Conservation (phyloP, 352 stramenopile genomes). For the Pythium phragmiticola region DNA sequence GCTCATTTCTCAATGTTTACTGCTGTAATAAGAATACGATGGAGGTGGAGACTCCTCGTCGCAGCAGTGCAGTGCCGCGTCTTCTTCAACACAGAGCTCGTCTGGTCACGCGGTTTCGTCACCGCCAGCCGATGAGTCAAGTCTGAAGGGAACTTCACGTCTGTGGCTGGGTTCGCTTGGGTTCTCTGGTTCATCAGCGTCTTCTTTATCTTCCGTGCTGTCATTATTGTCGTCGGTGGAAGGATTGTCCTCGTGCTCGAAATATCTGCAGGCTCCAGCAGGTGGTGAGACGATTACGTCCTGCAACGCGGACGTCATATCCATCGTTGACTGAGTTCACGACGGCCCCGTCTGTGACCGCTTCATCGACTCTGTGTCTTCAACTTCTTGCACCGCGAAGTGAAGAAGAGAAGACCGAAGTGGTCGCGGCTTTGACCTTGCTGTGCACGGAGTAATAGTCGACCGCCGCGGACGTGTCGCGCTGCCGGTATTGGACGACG, state of each 20-base stretch:
- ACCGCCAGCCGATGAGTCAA: conserved; percentile 4
- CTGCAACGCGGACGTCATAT: neutral
- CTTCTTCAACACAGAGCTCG: conserved; percentile 10
- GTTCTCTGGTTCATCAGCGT: neutral
- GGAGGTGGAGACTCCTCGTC: conserved; percentile 26
- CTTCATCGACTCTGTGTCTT: conserved; percentile 6
- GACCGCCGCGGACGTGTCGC: neutral
- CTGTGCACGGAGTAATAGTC: neutral
- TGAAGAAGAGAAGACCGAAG: neutral
- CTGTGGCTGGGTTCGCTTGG: neutral
- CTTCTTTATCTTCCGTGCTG: neutral
- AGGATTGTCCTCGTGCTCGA: neutral
- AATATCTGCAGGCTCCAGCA: conserved; percentile 1
- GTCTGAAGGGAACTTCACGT: neutral
- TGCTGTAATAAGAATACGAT: conserved; percentile 7
- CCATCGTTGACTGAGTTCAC: neutral
- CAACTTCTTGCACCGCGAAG: neutral
- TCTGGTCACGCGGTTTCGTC: neutral
- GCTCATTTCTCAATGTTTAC: conserved; percentile 1
- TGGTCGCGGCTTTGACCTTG: neutral
- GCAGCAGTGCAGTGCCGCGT: conserved; percentile 12
- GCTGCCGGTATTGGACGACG: neutral
- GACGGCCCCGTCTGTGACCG: conserved; percentile 6
- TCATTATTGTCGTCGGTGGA: conserved; percentile 4
- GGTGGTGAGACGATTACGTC: neutral